Evolutionary conservation across 169 alveolate species (phyloP), one percentile per base, ranked within the genome.

Genomic region (Amoebophrya sp.): DNA sequence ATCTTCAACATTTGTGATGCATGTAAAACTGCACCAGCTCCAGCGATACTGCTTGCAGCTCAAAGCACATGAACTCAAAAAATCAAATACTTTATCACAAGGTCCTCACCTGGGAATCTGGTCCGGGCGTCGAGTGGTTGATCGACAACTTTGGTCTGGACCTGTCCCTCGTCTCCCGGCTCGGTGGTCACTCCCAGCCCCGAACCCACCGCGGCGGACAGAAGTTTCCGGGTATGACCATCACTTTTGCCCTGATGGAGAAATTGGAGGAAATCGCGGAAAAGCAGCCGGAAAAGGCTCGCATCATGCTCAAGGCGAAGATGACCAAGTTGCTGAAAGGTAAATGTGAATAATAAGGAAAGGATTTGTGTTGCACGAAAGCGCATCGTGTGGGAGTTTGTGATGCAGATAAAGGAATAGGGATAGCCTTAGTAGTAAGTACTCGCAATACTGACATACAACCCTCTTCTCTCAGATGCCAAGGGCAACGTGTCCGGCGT

Each of bases 121-220:
- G 90, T 90, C 90, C 91, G 35, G 93, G 93, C 40, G 93, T 90
- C 91, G 93, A 94, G 77, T 94, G 92, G 92, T 90, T 93, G 40
- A 77, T 66, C 33, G 92, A 93, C 41, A 91, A 77, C 39, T 92
- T 91, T 0, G 77, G 92, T 91, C 89, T 93, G 41, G 95, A 93
- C 77, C 91, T 94, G 89, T 47, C 93, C 77, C 90, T 55, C 47
- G 89, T 94, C 66, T 92, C 94, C 38, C 83, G 92, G 39, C 90
- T 94, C 77, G 95, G 95, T 89, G 95, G 95, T 55, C 95, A 94
- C 91, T 90, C 94, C 35, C 89, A 89, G 38, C 92, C 94, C 77
- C 47, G 96, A 29, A 94, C 96, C 23, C 93, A 90, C 47, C 92
- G 93, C 41, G 66, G 66, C 18, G 66, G 66, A 18, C 66, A 47